A percentile compares a stretch with the other conserved stretches of the same genome.
Evolutionary conservation across 164 flowering plant genomes (phyloP).

Genomic region (Echeveria elegans): DNA sequence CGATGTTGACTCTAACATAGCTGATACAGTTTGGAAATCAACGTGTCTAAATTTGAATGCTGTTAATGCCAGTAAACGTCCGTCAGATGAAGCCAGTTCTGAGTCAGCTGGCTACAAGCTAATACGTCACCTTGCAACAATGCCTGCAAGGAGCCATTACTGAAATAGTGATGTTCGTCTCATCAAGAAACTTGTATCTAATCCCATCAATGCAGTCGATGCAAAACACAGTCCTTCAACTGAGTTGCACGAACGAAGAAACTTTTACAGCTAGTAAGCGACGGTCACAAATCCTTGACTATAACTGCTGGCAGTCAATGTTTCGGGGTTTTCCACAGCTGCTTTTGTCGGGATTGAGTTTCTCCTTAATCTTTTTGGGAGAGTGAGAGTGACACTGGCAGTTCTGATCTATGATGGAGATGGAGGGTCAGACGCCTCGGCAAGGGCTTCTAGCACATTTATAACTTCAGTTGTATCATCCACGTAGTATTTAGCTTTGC

Average conservation of each 20-base stretch:
- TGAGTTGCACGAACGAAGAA: not conserved
- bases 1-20: too few species aligned
- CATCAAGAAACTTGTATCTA: not conserved
- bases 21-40: too few species aligned
- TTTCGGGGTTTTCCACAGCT: not conserved
- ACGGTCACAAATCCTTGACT: not conserved
- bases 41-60: too few species aligned
- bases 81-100: too few species aligned
- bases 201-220: not conserved
- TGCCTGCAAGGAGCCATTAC: not conserved
- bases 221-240: not conserved
- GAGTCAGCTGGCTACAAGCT: too few species aligned
- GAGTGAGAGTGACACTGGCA: not conserved
- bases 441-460: constrained; percentile 35
- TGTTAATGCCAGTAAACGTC: too few species aligned
- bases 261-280: not conserved
- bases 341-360: not conserved
- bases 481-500: constrained; percentile 55
- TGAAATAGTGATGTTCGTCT: too few species aligned
- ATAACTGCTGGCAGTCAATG: not conserved
- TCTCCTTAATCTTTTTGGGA: not conserved
- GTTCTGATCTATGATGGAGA: constrained; percentile 8
- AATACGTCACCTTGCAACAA: not conserved
- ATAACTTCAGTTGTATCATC: constrained; percentile 43
- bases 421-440: constrained; percentile 33